A percentile compares a stretch with the other conserved stretches of the same genome.
phyloP scores from a whole-genome alignment of 2,329 filamentous ascomycete species.

The Trichophyton verrucosum region DNA sequence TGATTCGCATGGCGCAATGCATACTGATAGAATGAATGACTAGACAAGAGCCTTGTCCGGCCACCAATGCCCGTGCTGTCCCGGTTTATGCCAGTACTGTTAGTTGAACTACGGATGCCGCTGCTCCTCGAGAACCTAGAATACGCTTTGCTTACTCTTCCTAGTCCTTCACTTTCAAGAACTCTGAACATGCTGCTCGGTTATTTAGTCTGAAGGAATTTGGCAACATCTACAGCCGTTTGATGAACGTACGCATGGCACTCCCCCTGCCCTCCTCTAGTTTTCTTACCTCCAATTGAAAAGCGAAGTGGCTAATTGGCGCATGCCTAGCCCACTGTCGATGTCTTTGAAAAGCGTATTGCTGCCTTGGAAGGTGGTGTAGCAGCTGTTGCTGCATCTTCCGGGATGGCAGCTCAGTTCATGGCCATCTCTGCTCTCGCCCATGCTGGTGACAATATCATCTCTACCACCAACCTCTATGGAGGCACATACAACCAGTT shows the following conservation, averaged over 20 bases:
- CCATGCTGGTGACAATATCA: constrained; percentile 80
- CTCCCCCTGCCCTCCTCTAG: not conserved
- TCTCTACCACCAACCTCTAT: constrained; percentile 81
- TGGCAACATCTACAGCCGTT: constrained; percentile 94
- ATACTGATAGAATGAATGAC: not conserved
- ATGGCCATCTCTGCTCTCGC: constrained; percentile 78
- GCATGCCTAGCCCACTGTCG: constrained; percentile 60
- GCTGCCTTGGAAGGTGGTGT: constrained; percentile 90
- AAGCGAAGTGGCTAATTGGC: not conserved
- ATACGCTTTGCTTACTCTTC: not conserved
- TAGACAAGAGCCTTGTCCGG: constrained; percentile 66
- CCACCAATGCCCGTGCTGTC: constrained; percentile 78
- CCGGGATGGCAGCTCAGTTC: constrained; percentile 85
- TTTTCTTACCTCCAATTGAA: not conserved
- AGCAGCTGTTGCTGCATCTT: constrained; percentile 71
- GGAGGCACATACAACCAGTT: constrained; percentile 96
- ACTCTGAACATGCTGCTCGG: constrained; percentile 86
- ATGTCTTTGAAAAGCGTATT: constrained; percentile 92
- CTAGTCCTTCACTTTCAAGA: constrained; percentile 84
- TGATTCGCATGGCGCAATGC: not conserved
- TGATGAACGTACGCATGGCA: constrained; percentile 70
- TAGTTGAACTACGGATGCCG: constrained; percentile 15
- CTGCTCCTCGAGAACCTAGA: too few relatives aligned
- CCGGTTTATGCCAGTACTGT: constrained; percentile 92
- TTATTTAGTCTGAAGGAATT: constrained; percentile 95